Conservation (phyloP, 2,329 filamentous ascomycete species). For the Colletotrichum tropicicola region DNA sequence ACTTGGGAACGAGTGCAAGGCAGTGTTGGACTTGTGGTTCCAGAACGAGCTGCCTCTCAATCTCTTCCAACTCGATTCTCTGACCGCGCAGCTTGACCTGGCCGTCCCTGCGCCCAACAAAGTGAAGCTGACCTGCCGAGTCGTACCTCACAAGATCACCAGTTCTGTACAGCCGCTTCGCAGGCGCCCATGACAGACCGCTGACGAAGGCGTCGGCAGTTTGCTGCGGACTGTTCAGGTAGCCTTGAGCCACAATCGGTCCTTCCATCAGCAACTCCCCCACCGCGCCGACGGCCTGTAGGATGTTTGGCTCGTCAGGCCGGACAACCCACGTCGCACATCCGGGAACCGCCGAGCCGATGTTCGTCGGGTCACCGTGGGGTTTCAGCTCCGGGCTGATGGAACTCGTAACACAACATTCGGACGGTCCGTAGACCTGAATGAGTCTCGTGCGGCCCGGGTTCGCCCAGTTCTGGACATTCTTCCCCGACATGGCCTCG, state of each 20-base stretch:
- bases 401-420: conserved; percentile 51
- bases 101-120: conserved; percentile 77
- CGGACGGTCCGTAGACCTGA: conserved; percentile 62
- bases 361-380: conserved; percentile 50
- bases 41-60: conserved; percentile 56
- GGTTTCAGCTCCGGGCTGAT: conserved; percentile 40
- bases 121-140: conserved; percentile 76
- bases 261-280: conserved; percentile 35
- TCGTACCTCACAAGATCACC: conserved; percentile 86
- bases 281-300: conserved; percentile 25
- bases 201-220: conserved; percentile 74
- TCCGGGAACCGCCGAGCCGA: conserved; percentile 36
- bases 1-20: conserved; percentile 1
- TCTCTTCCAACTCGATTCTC: conserved; percentile 80
- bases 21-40: neutral
- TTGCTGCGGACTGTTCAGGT: conserved; percentile 70
- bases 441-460: conserved; percentile 45
- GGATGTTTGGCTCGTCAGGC: neutral
- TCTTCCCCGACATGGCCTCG: conserved; percentile 60
- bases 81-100: conserved; percentile 86
- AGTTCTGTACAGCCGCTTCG: conserved; percentile 74
- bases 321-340: conserved; percentile 31
- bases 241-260: conserved; percentile 57
- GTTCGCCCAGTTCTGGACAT: conserved; percentile 56
- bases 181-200: conserved; percentile 70